phyloP scores from a whole-genome alignment of 2,329 filamentous ascomycete species.

The Allantophomopsis lycopodina region DNA sequence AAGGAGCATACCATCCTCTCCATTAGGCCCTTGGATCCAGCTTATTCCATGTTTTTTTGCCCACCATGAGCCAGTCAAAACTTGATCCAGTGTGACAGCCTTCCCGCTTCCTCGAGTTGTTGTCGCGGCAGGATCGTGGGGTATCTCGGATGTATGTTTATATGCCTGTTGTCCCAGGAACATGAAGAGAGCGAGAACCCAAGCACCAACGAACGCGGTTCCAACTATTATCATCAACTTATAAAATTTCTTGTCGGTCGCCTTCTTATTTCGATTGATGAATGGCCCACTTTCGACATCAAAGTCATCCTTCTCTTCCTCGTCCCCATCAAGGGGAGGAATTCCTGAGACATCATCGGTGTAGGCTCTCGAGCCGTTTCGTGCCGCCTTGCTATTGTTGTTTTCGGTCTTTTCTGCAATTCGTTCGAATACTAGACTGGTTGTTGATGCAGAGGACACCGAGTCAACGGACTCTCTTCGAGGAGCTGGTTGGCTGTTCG shows the following conservation, averaged over 20 bases:
- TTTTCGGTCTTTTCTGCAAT: slow-evolving; percentile 37
- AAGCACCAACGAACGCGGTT: slow-evolving; percentile 48
- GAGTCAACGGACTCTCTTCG: slow-evolving; percentile 27
- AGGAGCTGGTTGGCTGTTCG: slow-evolving; percentile 6
- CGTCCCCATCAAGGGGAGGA: slow-evolving; percentile 11
- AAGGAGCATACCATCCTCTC: slow-evolving; percentile 74
- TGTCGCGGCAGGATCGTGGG: slow-evolving; percentile 57
- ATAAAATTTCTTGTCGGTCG: slow-evolving; percentile 45
- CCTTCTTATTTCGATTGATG: slow-evolving; percentile 25
- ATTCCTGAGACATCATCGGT: slow-evolving; percentile 12
- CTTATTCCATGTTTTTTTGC: slow-evolving; percentile 51
- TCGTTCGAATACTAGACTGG: slow-evolving; percentile 69
- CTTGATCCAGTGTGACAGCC: slow-evolving; percentile 58
- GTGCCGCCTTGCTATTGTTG: slow-evolving; percentile 8
- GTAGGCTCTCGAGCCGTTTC: slow-evolving; percentile 12
- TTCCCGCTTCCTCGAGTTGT: slow-evolving; percentile 50
- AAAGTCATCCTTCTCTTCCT: slow-evolving; percentile 19
- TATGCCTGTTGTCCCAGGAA: slow-evolving; percentile 55
- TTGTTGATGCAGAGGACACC: slow-evolving; percentile 67
- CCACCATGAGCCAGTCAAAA: slow-evolving; percentile 52
- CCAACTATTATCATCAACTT: slow-evolving; percentile 40
- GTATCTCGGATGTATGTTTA: slow-evolving; percentile 46
- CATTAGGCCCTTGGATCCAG: slow-evolving; percentile 64
- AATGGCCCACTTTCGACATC: slow-evolving; percentile 32
- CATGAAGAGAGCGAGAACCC: slow-evolving; percentile 52